Conservation (phyloP, 2,329 filamentous ascomycete genomes). For the Alternaria brassicicola region DNA sequence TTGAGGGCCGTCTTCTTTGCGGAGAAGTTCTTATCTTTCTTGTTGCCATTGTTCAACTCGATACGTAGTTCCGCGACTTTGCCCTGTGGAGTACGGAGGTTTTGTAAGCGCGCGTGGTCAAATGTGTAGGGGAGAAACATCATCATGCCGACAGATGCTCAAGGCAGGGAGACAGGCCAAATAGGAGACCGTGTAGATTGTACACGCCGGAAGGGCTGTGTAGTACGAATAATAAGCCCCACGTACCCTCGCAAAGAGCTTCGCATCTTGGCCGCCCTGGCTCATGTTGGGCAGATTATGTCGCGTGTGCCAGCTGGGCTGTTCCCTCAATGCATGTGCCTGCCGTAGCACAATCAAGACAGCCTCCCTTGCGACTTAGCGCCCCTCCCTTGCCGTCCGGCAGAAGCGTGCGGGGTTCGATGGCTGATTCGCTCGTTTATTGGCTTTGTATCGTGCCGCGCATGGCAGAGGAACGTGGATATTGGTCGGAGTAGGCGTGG, state of each 20-base stretch:
- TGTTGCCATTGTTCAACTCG: slow-evolving; percentile 90
- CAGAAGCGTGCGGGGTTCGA: slow-evolving; percentile 15
- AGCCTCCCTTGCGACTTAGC: slow-evolving; percentile 38
- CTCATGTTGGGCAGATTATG: slow-evolving; percentile 58
- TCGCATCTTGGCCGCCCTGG: slow-evolving; percentile 87
- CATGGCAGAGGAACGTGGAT: slow-evolving; percentile 21
- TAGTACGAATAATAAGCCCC: slow-evolving; percentile 19
- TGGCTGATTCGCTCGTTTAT: slow-evolving; percentile 19
- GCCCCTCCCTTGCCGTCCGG: slow-evolving; percentile 27
- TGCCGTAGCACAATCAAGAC: slow-evolving; percentile 32
- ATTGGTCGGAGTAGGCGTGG: neutral
- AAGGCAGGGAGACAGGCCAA: slow-evolving; percentile 1
- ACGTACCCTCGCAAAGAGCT: slow-evolving; percentile 97
- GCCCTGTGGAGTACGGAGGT: slow-evolving; percentile 69
- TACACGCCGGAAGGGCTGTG: slow-evolving; percentile 19
- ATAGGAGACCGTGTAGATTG: slow-evolving; percentile 9
- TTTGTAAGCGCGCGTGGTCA: slow-evolving; percentile 58
- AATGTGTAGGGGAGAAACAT: slow-evolving; percentile 51
- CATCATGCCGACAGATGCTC: slow-evolving; percentile 22
- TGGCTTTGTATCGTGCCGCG: slow-evolving; percentile 17
- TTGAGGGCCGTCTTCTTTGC: slow-evolving; percentile 98
- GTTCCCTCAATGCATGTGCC: slow-evolving; percentile 40
- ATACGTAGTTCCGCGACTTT: slow-evolving; percentile 97
- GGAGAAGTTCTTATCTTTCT: slow-evolving; percentile 96
- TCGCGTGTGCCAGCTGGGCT: slow-evolving; percentile 24